Percentiles rank a stretch among this genome's conserved stretches.
phyloP scores from a whole-genome alignment of 2,329 filamentous ascomycete genomes.

The Zalaria obscura region DNA sequence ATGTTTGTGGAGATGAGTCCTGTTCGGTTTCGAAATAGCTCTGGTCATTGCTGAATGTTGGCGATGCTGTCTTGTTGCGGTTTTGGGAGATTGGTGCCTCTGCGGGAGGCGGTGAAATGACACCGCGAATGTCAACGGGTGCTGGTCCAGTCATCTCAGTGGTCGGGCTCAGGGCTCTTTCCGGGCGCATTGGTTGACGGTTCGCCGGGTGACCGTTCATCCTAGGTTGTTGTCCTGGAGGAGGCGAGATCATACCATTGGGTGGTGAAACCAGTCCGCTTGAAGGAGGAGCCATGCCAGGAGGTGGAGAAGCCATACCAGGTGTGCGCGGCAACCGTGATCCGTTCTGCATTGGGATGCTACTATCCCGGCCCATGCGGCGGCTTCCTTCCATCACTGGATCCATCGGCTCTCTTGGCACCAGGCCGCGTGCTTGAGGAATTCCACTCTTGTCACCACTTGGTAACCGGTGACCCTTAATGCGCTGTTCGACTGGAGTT shows the following conservation, averaged over 20 bases:
- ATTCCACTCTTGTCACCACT: conserved; percentile 14
- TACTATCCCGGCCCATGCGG: conserved; percentile 13
- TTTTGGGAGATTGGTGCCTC: background rate
- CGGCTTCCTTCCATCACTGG: conserved; percentile 6
- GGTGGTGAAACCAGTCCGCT: too few species aligned
- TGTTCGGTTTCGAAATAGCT: background rate
- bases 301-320: conserved; percentile 30
- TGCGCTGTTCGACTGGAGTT: conserved; percentile 17
- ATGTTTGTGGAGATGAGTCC: conserved; percentile 1
- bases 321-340: conserved; percentile 48
- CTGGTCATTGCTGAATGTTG: background rate
- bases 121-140: background rate
- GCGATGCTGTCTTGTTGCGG: background rate
- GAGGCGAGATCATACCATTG: too few species aligned
- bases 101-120: background rate
- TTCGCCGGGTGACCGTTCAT: conserved; percentile 1
- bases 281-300: conserved; percentile 43
- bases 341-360: conserved; percentile 15
- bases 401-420: conserved; percentile 14
- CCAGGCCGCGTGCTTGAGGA: conserved; percentile 8
- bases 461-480: conserved; percentile 15
- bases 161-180: conserved; percentile 4
- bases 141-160: background rate
- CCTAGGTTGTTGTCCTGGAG: conserved; percentile 23
- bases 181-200: conserved; percentile 5